Percentiles rank a stretch among this genome's conserved stretches.
phyloP scores from a whole-genome alignment of 176 grass and related monocot species.

The Oropetium thomaeum region DNA sequence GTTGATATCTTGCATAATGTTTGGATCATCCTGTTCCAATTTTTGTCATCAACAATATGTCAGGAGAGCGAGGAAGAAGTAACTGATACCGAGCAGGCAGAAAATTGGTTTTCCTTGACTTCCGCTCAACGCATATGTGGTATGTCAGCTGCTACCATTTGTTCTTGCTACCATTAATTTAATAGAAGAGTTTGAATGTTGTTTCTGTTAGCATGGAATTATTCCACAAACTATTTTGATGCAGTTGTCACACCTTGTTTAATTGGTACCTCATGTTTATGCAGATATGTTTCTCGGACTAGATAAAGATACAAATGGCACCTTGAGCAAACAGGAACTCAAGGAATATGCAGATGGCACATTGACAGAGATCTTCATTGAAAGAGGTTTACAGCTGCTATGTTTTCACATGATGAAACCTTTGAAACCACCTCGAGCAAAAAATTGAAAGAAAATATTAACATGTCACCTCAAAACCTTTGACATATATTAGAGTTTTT shows the following conservation, averaged over 20 bases:
- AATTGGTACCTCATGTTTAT: slow-evolving; percentile 17
- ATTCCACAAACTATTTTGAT: not conserved
- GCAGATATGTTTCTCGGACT: slow-evolving; percentile 98
- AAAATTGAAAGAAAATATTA: not conserved
- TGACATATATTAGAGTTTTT: not conserved
- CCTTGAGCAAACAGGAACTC: slow-evolving; percentile 94
- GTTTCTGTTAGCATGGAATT: not conserved
- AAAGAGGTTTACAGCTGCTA: slow-evolving; percentile 63
- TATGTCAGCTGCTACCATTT: slow-evolving; percentile 31
- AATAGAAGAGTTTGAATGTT: not conserved
- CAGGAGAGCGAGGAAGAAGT: slow-evolving; percentile 98
- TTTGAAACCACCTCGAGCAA: not conserved
- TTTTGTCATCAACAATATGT: slow-evolving; percentile 23
- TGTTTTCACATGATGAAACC: not conserved
- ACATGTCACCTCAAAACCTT: not conserved
- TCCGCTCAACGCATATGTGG: slow-evolving; percentile 98
- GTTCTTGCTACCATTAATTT: not conserved
- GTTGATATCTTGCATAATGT: not conserved
- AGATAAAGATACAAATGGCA: slow-evolving; percentile 95
- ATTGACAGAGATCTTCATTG: slow-evolving; percentile 92
- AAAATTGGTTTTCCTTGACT: slow-evolving; percentile 99
- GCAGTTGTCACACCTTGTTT: not conserved
- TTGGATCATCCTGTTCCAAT: not conserved
- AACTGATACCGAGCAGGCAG: slow-evolving; percentile 92
- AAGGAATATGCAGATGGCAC: slow-evolving; percentile 99